A percentile compares a stretch with the other conserved stretches of the same genome.
These are phyloP conservation scores for Peziza echinospora DNA, from an alignment of 495 filamentous ascomycete genomes.

Conservation along the genomic window DNA sequence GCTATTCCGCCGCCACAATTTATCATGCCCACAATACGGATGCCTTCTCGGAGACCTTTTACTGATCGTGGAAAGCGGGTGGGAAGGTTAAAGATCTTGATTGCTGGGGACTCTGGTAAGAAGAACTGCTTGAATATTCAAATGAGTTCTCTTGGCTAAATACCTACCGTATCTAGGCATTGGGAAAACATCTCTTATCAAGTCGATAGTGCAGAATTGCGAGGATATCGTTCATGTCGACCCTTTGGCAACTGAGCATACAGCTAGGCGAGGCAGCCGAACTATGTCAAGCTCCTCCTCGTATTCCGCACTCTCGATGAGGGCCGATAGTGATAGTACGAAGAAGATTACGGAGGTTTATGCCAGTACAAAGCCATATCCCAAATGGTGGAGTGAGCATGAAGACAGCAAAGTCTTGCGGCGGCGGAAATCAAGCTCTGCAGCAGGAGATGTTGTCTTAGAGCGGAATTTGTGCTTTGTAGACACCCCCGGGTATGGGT, in stretches of 20 bases:
- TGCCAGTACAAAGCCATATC: conserved; percentile 84
- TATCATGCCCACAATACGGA: conserved; percentile 91
- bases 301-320: conserved; percentile 11
- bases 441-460: conserved; percentile 56
- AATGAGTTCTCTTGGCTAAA: not conserved
- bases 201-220: conserved; percentile 81
- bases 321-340: conserved; percentile 20
- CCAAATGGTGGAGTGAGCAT: conserved; percentile 83
- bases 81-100: conserved; percentile 66
- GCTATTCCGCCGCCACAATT: conserved; percentile 39
- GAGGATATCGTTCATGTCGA: conserved; percentile 96
- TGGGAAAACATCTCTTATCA: conserved; percentile 82
- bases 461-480: conserved; percentile 92
- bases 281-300: conserved; percentile 15
- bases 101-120: conserved; percentile 64
- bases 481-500: conserved; percentile 61
- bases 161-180: conserved; percentile 25
- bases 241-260: conserved; percentile 33
- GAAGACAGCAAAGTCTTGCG: conserved; percentile 48
- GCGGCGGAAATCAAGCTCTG: conserved; percentile 40
- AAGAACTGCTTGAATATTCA: conserved; percentile 7
- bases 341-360: conserved; percentile 53
- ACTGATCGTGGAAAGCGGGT: conserved; percentile 66
- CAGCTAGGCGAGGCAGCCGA: conserved; percentile 16
- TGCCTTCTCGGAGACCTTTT: conserved; percentile 84